Evolutionary conservation across 73 alveolate genomes (phyloP).

Genomic region (Strombidium stylifer): DNA sequence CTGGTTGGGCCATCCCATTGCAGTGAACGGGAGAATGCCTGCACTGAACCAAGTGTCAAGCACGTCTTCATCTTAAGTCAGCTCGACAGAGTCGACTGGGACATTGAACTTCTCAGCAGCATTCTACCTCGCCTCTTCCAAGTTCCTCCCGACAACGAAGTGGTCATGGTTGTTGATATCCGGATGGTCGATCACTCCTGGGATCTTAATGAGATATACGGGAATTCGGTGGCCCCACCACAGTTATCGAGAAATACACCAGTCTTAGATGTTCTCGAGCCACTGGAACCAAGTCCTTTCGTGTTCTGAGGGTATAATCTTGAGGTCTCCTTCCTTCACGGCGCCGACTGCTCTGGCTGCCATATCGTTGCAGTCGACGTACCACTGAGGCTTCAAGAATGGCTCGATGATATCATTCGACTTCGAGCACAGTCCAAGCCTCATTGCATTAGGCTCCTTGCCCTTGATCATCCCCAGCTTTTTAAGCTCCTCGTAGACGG

Average conservation of each 20-base stretch:
- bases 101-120: slow-evolving; percentile 81
- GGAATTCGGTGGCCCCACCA: slow-evolving; percentile 99
- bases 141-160: slow-evolving; percentile 89
- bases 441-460: slow-evolving; percentile 95
- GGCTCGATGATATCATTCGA: slow-evolving; percentile 99
- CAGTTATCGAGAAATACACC: slow-evolving; percentile 97
- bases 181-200: slow-evolving; percentile 83
- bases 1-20: slow-evolving; percentile 98
- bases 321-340: slow-evolving; percentile 79
- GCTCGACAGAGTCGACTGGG: slow-evolving; percentile 61
- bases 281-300: slow-evolving; percentile 88
- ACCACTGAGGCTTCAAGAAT: slow-evolving; percentile 97
- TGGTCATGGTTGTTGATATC: slow-evolving; percentile 77
- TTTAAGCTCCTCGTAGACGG: slow-evolving; percentile 81
- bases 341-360: slow-evolving; percentile 82
- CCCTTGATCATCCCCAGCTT: slow-evolving; percentile 83
- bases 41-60: slow-evolving; percentile 99
- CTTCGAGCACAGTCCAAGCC: slow-evolving; percentile 95
- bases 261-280: slow-evolving; percentile 90
- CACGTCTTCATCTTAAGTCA: slow-evolving; percentile 92
- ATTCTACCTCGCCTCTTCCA: slow-evolving; percentile 87
- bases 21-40: slow-evolving; percentile 98
- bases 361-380: slow-evolving; percentile 80
- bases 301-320: slow-evolving; percentile 78
- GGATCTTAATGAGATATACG: slow-evolving; percentile 87